Evolutionary conservation across 306 rosid species (phyloP), one percentile per base, ranked within the genome.

Genomic region (Sindora glabra): DNA sequence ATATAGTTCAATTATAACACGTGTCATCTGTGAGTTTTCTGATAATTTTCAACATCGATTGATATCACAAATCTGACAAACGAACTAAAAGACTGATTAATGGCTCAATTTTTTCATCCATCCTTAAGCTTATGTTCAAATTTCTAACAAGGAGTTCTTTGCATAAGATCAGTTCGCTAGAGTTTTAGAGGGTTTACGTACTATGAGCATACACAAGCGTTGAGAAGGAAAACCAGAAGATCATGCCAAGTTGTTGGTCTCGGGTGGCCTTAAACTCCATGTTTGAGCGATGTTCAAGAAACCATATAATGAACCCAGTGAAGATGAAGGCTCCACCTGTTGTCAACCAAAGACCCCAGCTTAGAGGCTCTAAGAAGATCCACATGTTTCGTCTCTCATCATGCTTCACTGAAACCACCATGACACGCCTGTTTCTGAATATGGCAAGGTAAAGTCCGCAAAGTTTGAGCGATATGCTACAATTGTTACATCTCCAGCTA

Each of bases 311-410:
- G 29, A 67, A 30, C 12, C 80, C 75, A 6, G 69, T 79, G n/a
- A 65, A 12, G 36, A 71, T 16, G 47, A 69, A 67, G 37, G 66
- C 77, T 32, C 5, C 57, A 3, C 54, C 59, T 5, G 24, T 58
- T 13, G 77, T 38, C 13, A 74, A 32, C 84, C 80, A 79, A 12
- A 70, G 75, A 56, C 37, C 71, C 62, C 36, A 49, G 26, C 74
- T 74, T 37, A 74, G 37, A 3, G 84, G 80, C 59, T 66, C 62
- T 27, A 79, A 59, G 65, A 79, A 79, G 32, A 79, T 72, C 84
- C 84, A 79, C 5, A 74, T 55, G 46, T 57, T 73, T 3, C 29
- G 36, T 2, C 30, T 57, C 23, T 36, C 23, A 29, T 49, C 55
- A 22, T 29, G 40, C 53, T 78, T 71, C 54, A 67, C 39, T 25